Percentiles rank a stretch among this genome's conserved stretches.
These are phyloP conservation scores for Chaetomidium leptoderma DNA, from an alignment of 495 filamentous ascomycete genomes.

Conservation along the genomic window DNA sequence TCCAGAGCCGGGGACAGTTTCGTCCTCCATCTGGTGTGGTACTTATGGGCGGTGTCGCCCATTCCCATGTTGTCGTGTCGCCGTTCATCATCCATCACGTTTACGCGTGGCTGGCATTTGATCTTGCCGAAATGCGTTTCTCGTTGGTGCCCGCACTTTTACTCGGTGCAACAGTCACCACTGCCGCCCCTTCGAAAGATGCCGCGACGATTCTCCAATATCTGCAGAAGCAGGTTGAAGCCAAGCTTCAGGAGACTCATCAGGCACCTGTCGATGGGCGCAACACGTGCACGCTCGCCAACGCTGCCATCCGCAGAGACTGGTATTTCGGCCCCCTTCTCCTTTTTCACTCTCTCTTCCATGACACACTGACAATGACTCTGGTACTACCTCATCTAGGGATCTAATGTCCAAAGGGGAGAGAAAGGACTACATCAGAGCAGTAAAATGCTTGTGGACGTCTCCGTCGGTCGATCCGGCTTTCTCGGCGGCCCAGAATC, in stretches of 20 bases:
- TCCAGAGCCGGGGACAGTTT: too few relatives aligned
- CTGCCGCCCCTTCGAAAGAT: neutral
- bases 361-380: neutral
- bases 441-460: conserved; percentile 58
- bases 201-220: neutral
- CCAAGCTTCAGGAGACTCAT: neutral
- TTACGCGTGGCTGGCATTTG: too few relatives aligned
- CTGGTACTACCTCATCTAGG: neutral
- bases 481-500: conserved; percentile 30
- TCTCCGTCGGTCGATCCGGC: conserved; percentile 41
- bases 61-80: too few relatives aligned
- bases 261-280: neutral
- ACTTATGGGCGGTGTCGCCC: too few relatives aligned
- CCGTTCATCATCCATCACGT: too few relatives aligned
- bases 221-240: neutral
- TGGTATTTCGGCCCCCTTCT: neutral
- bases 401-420: neutral
- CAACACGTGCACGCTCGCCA: neutral
- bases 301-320: conserved; percentile 3
- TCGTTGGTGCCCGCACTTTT: neutral
- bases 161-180: neutral
- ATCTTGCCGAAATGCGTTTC: conserved; percentile 3
- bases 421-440: conserved; percentile 49
- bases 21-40: too few relatives aligned
- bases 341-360: neutral